These are phyloP conservation scores for Inosperma sp. DNA, from an alignment of 768 basidiomycete genomes.

Conservation along the genomic window DNA sequence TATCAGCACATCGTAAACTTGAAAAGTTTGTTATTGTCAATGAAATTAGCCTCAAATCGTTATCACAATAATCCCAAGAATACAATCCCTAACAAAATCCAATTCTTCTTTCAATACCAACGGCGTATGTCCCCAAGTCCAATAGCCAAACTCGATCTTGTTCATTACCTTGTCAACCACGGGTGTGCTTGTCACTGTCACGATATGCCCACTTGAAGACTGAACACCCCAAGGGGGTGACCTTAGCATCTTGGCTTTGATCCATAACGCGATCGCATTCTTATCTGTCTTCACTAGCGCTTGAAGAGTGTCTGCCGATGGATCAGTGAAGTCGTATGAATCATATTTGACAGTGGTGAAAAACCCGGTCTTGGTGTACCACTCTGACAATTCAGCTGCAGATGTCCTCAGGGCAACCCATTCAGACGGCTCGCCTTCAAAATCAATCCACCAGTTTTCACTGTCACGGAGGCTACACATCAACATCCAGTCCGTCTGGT, in stretches of 20 bases:
- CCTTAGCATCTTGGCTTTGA: neutral
- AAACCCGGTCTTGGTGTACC: neutral
- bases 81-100: conserved; percentile 1
- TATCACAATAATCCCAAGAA: too few species aligned
- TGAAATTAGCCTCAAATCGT: too few species aligned
- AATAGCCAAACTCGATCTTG: neutral
- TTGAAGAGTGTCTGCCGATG: neutral
- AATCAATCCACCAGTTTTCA: neutral
- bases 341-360: neutral
- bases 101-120: neutral
- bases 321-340: neutral
- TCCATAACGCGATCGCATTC: neutral
- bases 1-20: too few species aligned
- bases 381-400: neutral
- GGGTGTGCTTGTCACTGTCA: neutral
- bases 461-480: neutral
- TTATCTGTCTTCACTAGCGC: neutral
- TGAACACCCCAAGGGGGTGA: neutral
- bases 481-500: neutral
- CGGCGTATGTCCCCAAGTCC: neutral
- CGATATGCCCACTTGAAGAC: neutral
- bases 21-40: too few species aligned
- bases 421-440: neutral
- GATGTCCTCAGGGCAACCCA: neutral
- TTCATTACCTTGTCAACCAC: neutral